phyloP scores from a whole-genome alignment of 345 rosid species.

The Populus alba region DNA sequence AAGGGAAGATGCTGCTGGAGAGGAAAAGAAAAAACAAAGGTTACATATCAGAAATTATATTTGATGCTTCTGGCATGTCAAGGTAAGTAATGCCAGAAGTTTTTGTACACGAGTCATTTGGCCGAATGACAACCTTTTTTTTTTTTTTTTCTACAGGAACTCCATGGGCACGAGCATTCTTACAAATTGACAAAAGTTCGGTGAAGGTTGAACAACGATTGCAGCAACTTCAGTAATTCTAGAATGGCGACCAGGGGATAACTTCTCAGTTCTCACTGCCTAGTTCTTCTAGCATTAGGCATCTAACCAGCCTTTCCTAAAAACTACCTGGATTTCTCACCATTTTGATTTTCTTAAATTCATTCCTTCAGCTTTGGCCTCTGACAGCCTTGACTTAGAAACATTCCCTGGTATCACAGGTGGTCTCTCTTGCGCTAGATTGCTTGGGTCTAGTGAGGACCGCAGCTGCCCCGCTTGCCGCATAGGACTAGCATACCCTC shows the following conservation, averaged over 20 bases:
- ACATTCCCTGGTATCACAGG: conserved; percentile 47
- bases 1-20: neutral
- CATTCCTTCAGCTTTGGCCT: conserved; percentile 44
- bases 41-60: neutral
- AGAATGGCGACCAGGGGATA: conserved; percentile 12
- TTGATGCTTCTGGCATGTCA: conserved; percentile 13
- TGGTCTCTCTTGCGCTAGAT: conserved; percentile 50
- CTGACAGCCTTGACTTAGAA: conserved; percentile 62
- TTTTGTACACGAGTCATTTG: conserved; percentile 32
- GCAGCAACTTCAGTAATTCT: conserved; percentile 25
- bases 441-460: conserved; percentile 27
- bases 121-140: conserved; percentile 1
- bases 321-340: conserved; percentile 24
- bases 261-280: conserved; percentile 14
- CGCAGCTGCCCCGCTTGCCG: conserved; percentile 26
- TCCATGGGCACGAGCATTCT: conserved; percentile 12
- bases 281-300: neutral
- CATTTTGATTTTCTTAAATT: conserved; percentile 61
- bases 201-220: conserved; percentile 19
- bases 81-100: conserved; percentile 24
- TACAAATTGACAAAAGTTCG: conserved; percentile 5
- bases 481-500: conserved; percentile 51
- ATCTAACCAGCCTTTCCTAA: conserved; percentile 1
- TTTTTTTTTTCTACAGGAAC: neutral
- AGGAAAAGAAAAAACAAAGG: neutral